phyloP scores from a whole-genome alignment of 148 eudicot genomes.

The Rhododendron molle region DNA sequence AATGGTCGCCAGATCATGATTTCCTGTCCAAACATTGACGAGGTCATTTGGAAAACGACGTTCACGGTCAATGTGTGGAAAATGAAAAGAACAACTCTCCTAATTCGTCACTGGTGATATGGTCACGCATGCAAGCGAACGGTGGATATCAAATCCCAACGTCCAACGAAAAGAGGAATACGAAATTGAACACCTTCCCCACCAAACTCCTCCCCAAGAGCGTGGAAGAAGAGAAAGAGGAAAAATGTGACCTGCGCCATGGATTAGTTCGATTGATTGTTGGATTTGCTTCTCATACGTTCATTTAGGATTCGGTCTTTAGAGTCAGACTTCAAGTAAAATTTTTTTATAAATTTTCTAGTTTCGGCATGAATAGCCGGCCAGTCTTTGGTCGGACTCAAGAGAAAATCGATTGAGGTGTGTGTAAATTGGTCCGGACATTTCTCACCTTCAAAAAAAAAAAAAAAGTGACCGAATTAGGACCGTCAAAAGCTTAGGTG shows the following conservation, averaged over 20 bases:
- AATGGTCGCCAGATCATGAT: neutral
- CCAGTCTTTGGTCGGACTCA: too few species aligned
- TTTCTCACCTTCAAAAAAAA: too few species aligned
- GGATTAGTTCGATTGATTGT: too few species aligned
- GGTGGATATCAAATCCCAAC: neutral
- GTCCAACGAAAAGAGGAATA: neutral
- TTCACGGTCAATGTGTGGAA: neutral
- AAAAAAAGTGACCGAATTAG: neutral
- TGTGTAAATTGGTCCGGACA: rapidly evolving
- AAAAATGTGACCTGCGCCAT: neutral
- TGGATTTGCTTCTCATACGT: too few species aligned
- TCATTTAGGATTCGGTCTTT: too few species aligned
- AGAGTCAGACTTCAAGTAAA: too few species aligned
- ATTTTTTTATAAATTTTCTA: too few species aligned
- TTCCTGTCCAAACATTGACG: neutral
- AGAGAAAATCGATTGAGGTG: too few species aligned
- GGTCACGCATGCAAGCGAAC: neutral
- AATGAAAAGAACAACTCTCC: neutral
- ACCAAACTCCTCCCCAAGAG: neutral
- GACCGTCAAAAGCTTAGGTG: neutral
- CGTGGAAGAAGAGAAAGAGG: neutral
- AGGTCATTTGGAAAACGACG: neutral
- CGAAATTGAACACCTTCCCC: neutral
- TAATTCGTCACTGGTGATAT: neutral
- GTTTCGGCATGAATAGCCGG: too few species aligned